These are phyloP conservation scores for Calocybe gambosa DNA, from an alignment of 1,284 basidiomycete genomes.

Conservation along the genomic window DNA sequence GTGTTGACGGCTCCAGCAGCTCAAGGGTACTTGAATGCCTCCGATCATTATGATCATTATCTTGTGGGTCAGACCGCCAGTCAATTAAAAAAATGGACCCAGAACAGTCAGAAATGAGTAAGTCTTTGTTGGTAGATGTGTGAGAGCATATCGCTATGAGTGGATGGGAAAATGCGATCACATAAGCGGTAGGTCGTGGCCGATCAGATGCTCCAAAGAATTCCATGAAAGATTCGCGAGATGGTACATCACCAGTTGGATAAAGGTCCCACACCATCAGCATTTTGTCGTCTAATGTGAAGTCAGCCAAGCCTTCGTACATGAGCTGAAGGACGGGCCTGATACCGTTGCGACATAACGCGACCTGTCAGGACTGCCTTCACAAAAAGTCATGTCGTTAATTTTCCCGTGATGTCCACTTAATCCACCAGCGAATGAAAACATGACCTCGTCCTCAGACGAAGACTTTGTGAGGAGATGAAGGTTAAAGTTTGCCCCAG, in stretches of 20 bases:
- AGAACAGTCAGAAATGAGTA: slow-evolving; percentile 66
- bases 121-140: slow-evolving; percentile 64
- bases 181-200: slow-evolving; percentile 68
- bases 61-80: slow-evolving; percentile 67
- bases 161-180: slow-evolving; percentile 63
- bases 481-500: slow-evolving; percentile 61
- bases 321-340: slow-evolving; percentile 31
- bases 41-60: slow-evolving; percentile 45
- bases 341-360: slow-evolving; percentile 76
- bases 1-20: slow-evolving; percentile 59
- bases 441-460: slow-evolving; percentile 45
- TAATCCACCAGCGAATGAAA: slow-evolving; percentile 68
- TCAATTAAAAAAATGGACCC: slow-evolving; percentile 71
- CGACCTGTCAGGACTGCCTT: slow-evolving; percentile 58
- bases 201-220: slow-evolving; percentile 26
- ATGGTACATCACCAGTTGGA: slow-evolving; percentile 41
- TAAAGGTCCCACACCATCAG: slow-evolving; percentile 79
- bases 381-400: slow-evolving; percentile 72
- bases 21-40: slow-evolving; percentile 61
- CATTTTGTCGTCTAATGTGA: slow-evolving; percentile 62
- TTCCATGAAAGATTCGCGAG: slow-evolving; percentile 25
- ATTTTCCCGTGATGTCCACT: slow-evolving; percentile 71
- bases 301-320: not conserved
- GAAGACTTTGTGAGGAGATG: slow-evolving; percentile 58
- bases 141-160: slow-evolving; percentile 66